Evolutionary conservation across 495 filamentous ascomycete genomes (phyloP).

Genomic region (Lophium mytilinum): DNA sequence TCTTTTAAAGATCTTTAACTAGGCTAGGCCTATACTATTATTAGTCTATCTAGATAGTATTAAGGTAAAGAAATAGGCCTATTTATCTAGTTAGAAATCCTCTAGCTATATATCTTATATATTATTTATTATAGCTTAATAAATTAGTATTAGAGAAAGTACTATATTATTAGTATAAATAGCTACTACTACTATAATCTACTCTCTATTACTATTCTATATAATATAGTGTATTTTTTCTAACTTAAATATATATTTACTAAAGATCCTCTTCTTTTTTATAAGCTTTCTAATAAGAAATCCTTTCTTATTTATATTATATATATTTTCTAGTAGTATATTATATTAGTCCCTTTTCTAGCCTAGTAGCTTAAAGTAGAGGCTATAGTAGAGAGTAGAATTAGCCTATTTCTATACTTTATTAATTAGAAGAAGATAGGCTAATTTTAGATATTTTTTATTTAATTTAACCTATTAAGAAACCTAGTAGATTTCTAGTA

Average conservation of each 20-base stretch:
- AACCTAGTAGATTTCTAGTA: not conserved
- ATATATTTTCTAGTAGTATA: not conserved
- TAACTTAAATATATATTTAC: not conserved
- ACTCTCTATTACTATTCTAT: no score
- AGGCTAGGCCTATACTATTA: not conserved
- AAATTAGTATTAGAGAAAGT: no score
- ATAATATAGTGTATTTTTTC: not conserved
- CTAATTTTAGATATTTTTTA: not conserved
- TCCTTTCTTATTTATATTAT: not conserved
- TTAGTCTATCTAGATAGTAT: not conserved
- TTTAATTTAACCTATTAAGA: not conserved
- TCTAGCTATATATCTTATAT: not conserved
- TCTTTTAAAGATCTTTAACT: no score
- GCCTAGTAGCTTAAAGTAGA: not conserved
- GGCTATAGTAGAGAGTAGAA: not conserved
- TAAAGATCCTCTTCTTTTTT: not conserved
- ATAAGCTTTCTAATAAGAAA: not conserved
- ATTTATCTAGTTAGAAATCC: not conserved
- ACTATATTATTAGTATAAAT: no score
- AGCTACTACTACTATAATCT: no score
- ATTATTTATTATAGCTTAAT: not conserved
- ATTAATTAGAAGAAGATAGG: no score
- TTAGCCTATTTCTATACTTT: not conserved
- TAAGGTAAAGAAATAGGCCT: not conserved
- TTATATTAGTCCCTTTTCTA: not conserved